Conservation (phyloP, 2,329 filamentous ascomycete species). For the Phyllachora maydis region DNA sequence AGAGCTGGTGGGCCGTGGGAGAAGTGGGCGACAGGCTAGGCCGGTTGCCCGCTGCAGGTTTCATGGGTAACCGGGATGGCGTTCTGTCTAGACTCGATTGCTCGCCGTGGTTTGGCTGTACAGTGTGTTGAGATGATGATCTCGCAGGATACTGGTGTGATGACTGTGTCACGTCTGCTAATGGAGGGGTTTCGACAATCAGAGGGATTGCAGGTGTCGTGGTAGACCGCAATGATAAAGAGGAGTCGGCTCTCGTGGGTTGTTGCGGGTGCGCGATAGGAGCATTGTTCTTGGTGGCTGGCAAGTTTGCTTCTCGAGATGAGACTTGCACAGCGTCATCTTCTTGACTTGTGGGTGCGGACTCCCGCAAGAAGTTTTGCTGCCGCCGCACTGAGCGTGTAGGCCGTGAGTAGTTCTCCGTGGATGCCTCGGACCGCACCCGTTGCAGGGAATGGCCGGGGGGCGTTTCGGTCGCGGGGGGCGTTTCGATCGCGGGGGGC, state of each 20-base stretch:
- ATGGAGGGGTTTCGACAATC: constrained; percentile 41
- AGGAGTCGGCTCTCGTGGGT: too few relatives aligned
- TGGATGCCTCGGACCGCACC: constrained; percentile 49
- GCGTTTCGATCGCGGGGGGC: constrained; percentile 16
- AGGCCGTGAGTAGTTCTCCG: constrained; percentile 43
- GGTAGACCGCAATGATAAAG: too few relatives aligned
- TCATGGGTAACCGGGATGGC: constrained; percentile 12
- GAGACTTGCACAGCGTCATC: too few relatives aligned
- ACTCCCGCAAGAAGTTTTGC: constrained; percentile 26
- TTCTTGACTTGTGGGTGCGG: constrained; percentile 4
- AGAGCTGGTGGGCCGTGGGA: too few relatives aligned
- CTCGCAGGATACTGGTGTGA: constrained; percentile 24
- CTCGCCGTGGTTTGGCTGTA: constrained; percentile 22
- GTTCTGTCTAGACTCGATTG: constrained; percentile 10
- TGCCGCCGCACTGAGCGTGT: constrained; percentile 23
- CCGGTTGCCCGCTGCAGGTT: too few relatives aligned
- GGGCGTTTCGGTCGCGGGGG: constrained; percentile 22
- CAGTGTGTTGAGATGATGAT: constrained; percentile 28
- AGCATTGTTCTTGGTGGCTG: too few relatives aligned
- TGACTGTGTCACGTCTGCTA: constrained; percentile 12
- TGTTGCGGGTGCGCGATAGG: too few relatives aligned
- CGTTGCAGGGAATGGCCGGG: constrained; percentile 32
- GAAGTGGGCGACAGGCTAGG: too few relatives aligned
- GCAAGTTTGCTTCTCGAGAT: too few relatives aligned
- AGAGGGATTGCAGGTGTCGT: constrained; percentile 24